phyloP scores from a whole-genome alignment of 1,284 basidiomycete genomes.

The Apiotrichum porosum region DNA sequence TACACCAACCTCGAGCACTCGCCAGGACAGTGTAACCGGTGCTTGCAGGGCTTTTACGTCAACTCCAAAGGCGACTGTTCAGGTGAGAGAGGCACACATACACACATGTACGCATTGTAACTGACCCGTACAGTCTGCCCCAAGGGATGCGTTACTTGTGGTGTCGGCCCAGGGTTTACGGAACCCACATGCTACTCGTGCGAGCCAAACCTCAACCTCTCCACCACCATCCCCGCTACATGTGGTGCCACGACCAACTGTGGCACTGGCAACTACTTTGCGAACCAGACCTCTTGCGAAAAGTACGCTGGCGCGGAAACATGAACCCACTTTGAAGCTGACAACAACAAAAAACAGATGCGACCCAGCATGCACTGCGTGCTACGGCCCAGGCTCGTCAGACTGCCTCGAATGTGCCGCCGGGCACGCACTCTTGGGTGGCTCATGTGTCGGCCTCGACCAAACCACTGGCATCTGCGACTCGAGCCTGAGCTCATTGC shows the following conservation, averaged over 20 bases:
- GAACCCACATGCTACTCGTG: slow-evolving; percentile 37
- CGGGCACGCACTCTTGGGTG: slow-evolving; percentile 4
- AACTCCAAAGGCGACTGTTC: slow-evolving; percentile 38
- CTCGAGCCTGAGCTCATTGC: slow-evolving; percentile 21
- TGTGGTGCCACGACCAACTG: slow-evolving; percentile 35
- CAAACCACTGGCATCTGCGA: slow-evolving; percentile 45
- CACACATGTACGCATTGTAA: too few relatives aligned
- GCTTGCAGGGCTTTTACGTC: slow-evolving; percentile 44
- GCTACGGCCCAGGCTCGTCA: slow-evolving; percentile 30
- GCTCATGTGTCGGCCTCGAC: slow-evolving; percentile 32
- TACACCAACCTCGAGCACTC: slow-evolving; percentile 28
- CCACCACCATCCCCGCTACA: slow-evolving; percentile 28
- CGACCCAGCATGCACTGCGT: background rate
- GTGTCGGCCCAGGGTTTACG: slow-evolving; percentile 25
- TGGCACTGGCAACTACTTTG: slow-evolving; percentile 37
- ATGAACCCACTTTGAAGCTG: too few relatives aligned
- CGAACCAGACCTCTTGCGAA: slow-evolving; percentile 40
- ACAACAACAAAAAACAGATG: background rate
- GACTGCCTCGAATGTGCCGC: slow-evolving; percentile 47
- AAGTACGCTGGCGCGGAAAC: slow-evolving; percentile 33
- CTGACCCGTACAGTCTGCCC: slow-evolving; percentile 45
- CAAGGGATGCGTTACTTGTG: slow-evolving; percentile 42
- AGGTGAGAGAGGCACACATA: too few relatives aligned
- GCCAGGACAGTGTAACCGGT: slow-evolving; percentile 41
- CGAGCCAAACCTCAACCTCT: slow-evolving; percentile 20